Evolutionary conservation across 768 basidiomycete genomes (phyloP).

Genomic region (Boletus vinaceobasis): DNA sequence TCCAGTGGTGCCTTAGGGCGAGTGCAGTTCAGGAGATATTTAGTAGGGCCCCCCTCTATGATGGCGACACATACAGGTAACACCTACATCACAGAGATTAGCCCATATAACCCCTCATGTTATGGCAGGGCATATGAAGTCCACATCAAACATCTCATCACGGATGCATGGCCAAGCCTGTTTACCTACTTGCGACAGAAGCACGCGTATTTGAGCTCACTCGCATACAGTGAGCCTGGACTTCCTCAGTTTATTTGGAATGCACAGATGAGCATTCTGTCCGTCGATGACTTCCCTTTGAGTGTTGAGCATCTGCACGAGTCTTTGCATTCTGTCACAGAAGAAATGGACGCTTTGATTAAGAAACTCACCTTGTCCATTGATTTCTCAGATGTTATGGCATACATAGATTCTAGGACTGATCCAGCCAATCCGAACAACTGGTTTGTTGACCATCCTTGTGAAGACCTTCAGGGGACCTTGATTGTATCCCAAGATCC

Average conservation of each 20-base stretch:
- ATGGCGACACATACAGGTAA: background rate
- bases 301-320: background rate
- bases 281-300: background rate
- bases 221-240: background rate
- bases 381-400: background rate
- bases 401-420: background rate
- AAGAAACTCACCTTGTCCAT: background rate
- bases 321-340: background rate
- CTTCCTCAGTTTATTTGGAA: background rate
- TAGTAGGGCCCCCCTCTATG: background rate
- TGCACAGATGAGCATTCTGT: background rate
- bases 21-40: background rate
- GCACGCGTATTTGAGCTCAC: background rate
- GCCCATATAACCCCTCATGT: background rate
- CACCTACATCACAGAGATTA: too few relatives aligned
- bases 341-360: background rate
- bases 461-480: background rate
- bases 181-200: background rate
- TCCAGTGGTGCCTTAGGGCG: background rate
- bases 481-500: background rate
- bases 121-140: background rate
- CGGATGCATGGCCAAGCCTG: background rate
- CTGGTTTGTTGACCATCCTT: background rate
- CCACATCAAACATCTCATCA: background rate
- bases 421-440: background rate